Evolutionary conservation across 306 rosid species (phyloP).

Genomic region (Potentilla sterilis): DNA sequence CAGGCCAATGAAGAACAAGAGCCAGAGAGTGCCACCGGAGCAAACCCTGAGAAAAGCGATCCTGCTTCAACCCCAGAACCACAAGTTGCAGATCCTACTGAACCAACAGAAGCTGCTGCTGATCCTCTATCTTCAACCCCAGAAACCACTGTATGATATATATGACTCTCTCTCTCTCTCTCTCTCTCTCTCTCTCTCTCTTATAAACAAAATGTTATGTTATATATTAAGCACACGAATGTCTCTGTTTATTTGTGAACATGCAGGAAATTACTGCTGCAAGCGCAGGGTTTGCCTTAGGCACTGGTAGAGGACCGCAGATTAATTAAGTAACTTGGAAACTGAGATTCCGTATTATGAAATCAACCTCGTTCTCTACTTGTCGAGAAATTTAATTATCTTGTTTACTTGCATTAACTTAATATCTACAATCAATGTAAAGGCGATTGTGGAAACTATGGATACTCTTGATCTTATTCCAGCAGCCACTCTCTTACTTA

Average conservation of each 20-base stretch:
- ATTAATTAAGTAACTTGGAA: not conserved
- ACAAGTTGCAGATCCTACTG: slow-evolving; percentile 6
- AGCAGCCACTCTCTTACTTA: no score
- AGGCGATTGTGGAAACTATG: not conserved
- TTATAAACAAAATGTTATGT: not conserved
- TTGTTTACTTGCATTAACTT: not conserved
- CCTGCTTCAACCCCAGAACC: not conserved
- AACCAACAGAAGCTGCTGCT: not conserved
- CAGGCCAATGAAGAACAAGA: not conserved
- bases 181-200: not conserved
- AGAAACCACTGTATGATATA: not conserved
- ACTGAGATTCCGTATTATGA: not conserved
- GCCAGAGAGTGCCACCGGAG: not conserved
- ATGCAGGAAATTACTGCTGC: slow-evolving; percentile 13
- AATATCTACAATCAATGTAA: not conserved
- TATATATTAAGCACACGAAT: not conserved
- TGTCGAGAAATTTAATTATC: not conserved
- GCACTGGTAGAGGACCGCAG: slow-evolving; percentile 12
- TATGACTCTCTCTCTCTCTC: not conserved
- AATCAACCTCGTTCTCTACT: not conserved
- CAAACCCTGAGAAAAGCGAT: not conserved
- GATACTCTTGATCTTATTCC: no score
- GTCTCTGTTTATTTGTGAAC: not conserved
- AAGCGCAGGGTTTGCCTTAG: not conserved
- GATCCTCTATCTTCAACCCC: slow-evolving; percentile 20